Evolutionary conservation across 202 grass and related monocot genomes (phyloP).

Genomic region (Hordeum pubiflorum): DNA sequence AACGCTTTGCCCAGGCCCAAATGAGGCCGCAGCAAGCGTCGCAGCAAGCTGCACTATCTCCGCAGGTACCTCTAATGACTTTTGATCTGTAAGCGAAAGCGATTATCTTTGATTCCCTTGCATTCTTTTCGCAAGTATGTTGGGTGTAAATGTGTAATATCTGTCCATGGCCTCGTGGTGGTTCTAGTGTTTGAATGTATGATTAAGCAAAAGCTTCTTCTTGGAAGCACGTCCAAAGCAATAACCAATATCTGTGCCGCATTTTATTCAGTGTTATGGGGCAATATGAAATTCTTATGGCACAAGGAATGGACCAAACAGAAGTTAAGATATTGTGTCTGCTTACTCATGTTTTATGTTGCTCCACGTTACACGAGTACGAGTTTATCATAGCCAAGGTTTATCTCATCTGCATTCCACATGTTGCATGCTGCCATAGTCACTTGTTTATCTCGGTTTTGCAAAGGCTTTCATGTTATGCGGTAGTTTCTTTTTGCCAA

Average conservation of each 20-base stretch:
- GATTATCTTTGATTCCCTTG: neutral
- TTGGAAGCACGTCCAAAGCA: neutral
- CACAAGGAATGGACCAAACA: neutral
- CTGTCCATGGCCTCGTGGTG: neutral
- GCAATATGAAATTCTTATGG: neutral
- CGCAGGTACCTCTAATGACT: slow-evolving; percentile 47
- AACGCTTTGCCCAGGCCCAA: slow-evolving; percentile 67
- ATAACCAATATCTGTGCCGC: neutral
- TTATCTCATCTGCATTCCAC: neutral
- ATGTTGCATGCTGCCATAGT: neutral
- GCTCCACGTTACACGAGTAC: neutral
- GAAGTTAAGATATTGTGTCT: neutral
- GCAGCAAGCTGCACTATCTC: slow-evolving; percentile 58
- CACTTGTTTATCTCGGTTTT: neutral
- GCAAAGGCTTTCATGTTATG: neutral
- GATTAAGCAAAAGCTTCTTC: neutral
- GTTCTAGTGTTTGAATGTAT: slow-evolving; percentile 6
- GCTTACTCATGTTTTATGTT: neutral
- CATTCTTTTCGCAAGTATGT: neutral
- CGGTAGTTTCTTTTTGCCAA: neutral
- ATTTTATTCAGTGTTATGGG: neutral
- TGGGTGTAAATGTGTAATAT: neutral
- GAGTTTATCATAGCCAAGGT: neutral
- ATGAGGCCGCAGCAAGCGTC: slow-evolving; percentile 65
- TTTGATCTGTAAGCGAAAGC: neutral